Conservation (phyloP, 2,329 filamentous ascomycete genomes). For the Clonostachys rhizophaga region DNA sequence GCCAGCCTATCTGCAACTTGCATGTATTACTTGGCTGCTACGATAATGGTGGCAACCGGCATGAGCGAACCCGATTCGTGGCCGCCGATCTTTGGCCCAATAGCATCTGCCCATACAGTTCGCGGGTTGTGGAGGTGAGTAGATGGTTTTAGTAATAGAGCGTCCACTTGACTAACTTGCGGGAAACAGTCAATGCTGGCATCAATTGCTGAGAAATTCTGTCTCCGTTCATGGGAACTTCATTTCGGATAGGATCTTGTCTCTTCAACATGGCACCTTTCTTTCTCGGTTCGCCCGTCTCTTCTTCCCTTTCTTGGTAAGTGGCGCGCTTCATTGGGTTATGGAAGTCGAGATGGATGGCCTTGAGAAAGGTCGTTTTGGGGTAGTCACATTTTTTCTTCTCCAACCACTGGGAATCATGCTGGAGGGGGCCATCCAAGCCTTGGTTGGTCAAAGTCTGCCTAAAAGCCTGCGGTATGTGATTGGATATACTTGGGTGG, state of each 20-base stretch:
- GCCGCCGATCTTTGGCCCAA: neutral
- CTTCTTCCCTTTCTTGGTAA: conserved; percentile 4
- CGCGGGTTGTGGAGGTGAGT: conserved; percentile 6
- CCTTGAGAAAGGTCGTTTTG: neutral
- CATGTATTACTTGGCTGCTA: neutral
- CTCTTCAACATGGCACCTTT: neutral
- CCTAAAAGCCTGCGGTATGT: neutral
- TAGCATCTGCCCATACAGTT: conserved; percentile 1
- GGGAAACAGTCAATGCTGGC: neutral
- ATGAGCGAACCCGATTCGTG: conserved; percentile 2
- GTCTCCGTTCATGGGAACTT: conserved; percentile 2
- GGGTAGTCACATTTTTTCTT: conserved; percentile 2
- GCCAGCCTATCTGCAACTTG: neutral
- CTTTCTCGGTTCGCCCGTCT: conserved; percentile 2
- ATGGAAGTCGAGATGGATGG: neutral
- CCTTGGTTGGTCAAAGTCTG: neutral
- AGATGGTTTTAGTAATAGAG: neutral
- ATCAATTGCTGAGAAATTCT: conserved; percentile 3
- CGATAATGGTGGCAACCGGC: neutral
- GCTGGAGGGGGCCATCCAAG: conserved; percentile 4
- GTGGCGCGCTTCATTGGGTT: conserved; percentile 1
- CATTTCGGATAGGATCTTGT: conserved; percentile 3
- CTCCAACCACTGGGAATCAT: conserved; percentile 5
- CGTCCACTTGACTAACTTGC: neutral
- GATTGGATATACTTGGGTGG: conserved; percentile 2